Percentiles rank a stretch among this genome's conserved stretches.
These are phyloP conservation scores for Pseudocercospora vitis DNA, from an alignment of 2,329 filamentous ascomycete genomes.

Conservation along the genomic window DNA sequence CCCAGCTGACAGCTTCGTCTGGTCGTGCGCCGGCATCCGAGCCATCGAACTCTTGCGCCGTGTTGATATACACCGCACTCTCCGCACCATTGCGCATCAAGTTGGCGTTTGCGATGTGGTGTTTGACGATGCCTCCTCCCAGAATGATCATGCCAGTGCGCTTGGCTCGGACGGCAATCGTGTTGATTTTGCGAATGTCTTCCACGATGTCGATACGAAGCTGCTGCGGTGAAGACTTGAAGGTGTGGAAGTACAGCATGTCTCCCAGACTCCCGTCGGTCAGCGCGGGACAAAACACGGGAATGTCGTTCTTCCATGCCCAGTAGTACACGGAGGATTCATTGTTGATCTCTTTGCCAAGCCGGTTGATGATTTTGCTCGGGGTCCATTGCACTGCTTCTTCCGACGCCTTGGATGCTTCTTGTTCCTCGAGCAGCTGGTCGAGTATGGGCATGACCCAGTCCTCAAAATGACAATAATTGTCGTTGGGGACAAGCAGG, in stretches of 20 bases:
- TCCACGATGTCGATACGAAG: slow-evolving; percentile 88
- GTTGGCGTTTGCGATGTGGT: slow-evolving; percentile 97
- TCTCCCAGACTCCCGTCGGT: slow-evolving; percentile 95
- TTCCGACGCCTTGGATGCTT: slow-evolving; percentile 63
- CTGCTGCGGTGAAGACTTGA: slow-evolving; percentile 78
- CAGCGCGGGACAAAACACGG: slow-evolving; percentile 92
- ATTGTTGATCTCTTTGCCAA: slow-evolving; percentile 92
- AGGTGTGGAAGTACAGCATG: slow-evolving; percentile 99
- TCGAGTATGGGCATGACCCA: slow-evolving; percentile 97
- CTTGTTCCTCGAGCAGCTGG: slow-evolving; percentile 89
- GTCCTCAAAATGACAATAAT: slow-evolving; percentile 97
- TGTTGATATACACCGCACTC: slow-evolving; percentile 96
- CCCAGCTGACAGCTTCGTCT: slow-evolving; percentile 97
- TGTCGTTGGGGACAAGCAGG: slow-evolving; percentile 90
- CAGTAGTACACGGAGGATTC: slow-evolving; percentile 93
- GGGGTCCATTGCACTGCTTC: slow-evolving; percentile 87
- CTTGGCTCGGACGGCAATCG: slow-evolving; percentile 81
- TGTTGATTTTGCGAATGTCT: slow-evolving; percentile 91
- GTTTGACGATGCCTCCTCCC: slow-evolving; percentile 93
- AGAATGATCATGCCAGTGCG: slow-evolving; percentile 92
- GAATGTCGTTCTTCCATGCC: slow-evolving; percentile 95
- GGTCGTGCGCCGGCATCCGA: slow-evolving; percentile 93
- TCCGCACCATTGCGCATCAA: slow-evolving; percentile 97
- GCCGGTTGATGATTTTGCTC: slow-evolving; percentile 81
- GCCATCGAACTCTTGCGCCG: slow-evolving; percentile 94